Percentiles rank a stretch among this genome's conserved stretches.
Conservation (phyloP, 1,284 basidiomycete genomes). For the Apiotrichum laibachii region DNA sequence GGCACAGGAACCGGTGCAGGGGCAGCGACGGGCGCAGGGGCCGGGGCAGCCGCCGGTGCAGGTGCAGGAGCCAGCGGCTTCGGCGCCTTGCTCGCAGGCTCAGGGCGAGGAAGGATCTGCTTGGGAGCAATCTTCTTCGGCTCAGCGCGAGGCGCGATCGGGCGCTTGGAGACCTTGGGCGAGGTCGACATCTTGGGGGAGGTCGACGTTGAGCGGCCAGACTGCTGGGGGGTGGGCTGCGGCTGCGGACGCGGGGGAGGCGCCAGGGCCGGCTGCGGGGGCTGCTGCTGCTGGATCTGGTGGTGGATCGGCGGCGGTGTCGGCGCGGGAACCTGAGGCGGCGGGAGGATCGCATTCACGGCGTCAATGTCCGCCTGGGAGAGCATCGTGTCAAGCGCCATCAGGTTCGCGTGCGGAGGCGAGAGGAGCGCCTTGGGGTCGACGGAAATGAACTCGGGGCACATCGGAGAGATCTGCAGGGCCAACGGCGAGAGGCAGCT, state of each 20-base stretch:
- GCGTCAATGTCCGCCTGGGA: conserved; percentile 33
- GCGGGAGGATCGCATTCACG: neutral
- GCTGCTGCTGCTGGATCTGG: neutral
- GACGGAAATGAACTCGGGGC: conserved; percentile 9
- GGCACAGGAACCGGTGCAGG: conserved; percentile 7
- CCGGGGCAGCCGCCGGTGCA: neutral
- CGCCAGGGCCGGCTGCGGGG: neutral
- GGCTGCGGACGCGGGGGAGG: neutral
- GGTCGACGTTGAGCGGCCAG: neutral
- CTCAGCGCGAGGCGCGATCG: conserved; percentile 3
- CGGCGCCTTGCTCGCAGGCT: neutral
- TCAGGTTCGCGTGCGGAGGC: conserved; percentile 18
- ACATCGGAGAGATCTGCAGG: conserved; percentile 24
- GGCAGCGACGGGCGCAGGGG: conserved; percentile 1
- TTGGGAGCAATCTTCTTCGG: conserved; percentile 7
- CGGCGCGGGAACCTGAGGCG: neutral
- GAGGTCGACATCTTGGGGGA: conserved; percentile 2
- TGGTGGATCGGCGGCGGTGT: neutral
- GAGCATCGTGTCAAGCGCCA: conserved; percentile 29
- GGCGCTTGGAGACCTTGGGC: neutral
- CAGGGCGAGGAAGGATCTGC: conserved; percentile 1
- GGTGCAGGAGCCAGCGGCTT: neutral
- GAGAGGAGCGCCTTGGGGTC: conserved; percentile 25
- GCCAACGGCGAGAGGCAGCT: conserved; percentile 33
- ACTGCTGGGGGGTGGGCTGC: neutral